Conservation (phyloP, 2,329 filamentous ascomycete genomes). For the Ophiostoma quercus region DNA sequence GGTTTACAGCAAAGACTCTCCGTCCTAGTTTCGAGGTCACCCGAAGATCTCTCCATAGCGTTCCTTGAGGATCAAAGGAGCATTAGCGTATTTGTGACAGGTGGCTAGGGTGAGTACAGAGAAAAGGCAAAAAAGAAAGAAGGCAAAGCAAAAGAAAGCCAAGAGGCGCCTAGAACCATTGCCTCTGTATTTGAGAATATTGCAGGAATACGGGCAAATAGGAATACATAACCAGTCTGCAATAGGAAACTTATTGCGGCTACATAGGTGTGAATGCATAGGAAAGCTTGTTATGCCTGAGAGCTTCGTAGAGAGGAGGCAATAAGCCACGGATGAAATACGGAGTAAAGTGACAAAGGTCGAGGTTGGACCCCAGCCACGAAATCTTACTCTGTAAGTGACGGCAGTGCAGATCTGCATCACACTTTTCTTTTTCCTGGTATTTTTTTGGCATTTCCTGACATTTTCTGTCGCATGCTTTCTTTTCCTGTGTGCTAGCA, state of each 20-base stretch:
- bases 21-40: not conserved
- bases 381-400: not conserved
- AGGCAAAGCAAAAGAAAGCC: not conserved
- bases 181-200: too few species aligned
- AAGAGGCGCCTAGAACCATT: too few species aligned
- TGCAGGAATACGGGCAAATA: too few species aligned
- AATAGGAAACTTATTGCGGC: too few species aligned
- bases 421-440: slow-evolving; percentile 2
- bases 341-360: not conserved
- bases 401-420: not conserved
- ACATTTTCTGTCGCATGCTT: not conserved
- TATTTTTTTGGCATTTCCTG: not conserved
- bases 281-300: too few species aligned
- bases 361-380: not conserved
- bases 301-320: too few species aligned
- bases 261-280: too few species aligned
- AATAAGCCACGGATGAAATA: too few species aligned
- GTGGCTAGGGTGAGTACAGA: not conserved
- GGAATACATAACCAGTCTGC: too few species aligned
- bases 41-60: not conserved
- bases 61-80: not conserved
- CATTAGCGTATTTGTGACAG: not conserved
- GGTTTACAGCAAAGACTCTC: not conserved
- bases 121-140: not conserved
- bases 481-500: not conserved